These are phyloP conservation scores for Sporisorium exsertum DNA, from an alignment of 1,284 basidiomycete species.

Conservation along the genomic window DNA sequence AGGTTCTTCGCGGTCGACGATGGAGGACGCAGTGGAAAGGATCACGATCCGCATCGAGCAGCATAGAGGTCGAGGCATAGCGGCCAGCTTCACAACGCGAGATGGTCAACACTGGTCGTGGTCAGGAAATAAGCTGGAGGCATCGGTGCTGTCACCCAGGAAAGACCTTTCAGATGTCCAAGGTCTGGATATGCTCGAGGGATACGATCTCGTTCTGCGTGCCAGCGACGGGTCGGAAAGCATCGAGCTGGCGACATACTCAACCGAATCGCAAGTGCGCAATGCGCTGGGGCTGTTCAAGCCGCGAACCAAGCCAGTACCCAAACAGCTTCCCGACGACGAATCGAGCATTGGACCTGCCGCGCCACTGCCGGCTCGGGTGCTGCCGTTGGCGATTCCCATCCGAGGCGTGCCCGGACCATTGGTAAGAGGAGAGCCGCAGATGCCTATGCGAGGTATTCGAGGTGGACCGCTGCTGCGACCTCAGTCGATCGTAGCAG, in stretches of 20 bases:
- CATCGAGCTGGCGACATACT: conserved; percentile 37
- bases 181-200: conserved; percentile 12
- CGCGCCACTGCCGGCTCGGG: conserved; percentile 22
- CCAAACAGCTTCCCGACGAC: conserved; percentile 31
- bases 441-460: conserved; percentile 35
- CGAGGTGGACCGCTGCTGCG: conserved; percentile 42
- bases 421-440: conserved; percentile 10
- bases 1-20: conserved; percentile 9
- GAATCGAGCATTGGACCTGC: conserved; percentile 6
- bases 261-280: conserved; percentile 44
- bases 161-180: neutral
- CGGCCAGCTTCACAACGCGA: conserved; percentile 20
- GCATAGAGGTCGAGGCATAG: conserved; percentile 17
- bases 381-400: conserved; percentile 31
- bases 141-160: conserved; percentile 22
- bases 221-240: conserved; percentile 2
- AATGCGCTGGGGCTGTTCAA: conserved; percentile 43
- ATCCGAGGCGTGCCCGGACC: conserved; percentile 9
- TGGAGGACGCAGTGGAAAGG: conserved; percentile 18
- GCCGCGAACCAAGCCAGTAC: conserved; percentile 17
- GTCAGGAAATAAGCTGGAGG: conserved; percentile 33
- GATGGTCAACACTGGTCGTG: conserved; percentile 36
- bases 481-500: conserved; percentile 10
- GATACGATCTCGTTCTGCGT: conserved; percentile 30
- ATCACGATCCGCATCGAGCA: conserved; percentile 30